phyloP scores from a whole-genome alignment of 2,329 filamentous ascomycete genomes.

The Cryoendolithus antarcticus region DNA sequence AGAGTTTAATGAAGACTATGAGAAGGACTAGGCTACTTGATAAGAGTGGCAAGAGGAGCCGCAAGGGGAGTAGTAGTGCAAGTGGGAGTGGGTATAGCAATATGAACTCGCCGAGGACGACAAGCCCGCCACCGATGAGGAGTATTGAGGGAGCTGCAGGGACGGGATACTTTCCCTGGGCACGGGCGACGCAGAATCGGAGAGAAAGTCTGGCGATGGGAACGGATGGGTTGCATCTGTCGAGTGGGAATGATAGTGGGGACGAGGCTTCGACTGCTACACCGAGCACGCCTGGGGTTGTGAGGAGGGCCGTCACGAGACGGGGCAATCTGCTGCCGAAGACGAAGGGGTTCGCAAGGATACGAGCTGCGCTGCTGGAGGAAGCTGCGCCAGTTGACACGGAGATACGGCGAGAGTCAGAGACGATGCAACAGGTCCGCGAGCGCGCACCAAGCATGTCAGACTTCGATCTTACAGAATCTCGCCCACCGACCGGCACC shows the following conservation, averaged over 20 bases:
- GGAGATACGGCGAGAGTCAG: constrained; percentile 80
- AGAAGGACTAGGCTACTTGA: constrained; percentile 47
- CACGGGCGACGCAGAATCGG: constrained; percentile 37
- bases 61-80: constrained; percentile 49
- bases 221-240: constrained; percentile 76
- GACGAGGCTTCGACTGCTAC: constrained; percentile 45
- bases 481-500: constrained; percentile 38
- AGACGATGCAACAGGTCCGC: constrained; percentile 88
- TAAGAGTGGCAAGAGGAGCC: constrained; percentile 36
- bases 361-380: constrained; percentile 78
- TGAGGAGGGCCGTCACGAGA: constrained; percentile 70
- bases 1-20: constrained; percentile 75
- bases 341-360: constrained; percentile 88
- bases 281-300: constrained; percentile 55
- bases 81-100: constrained; percentile 59
- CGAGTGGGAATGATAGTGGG: constrained; percentile 65
- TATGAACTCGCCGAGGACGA: constrained; percentile 56
- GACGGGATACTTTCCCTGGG: constrained; percentile 24
- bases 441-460: constrained; percentile 57
- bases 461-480: constrained; percentile 21
- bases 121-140: constrained; percentile 58
- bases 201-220: constrained; percentile 85
- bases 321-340: constrained; percentile 88
- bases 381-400: constrained; percentile 79
- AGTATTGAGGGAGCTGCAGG: constrained; percentile 40